A percentile compares a stretch with the other conserved stretches of the same genome.
Evolutionary conservation across 768 basidiomycete genomes (phyloP).

Genomic region (Gelatoporia subvermispora): DNA sequence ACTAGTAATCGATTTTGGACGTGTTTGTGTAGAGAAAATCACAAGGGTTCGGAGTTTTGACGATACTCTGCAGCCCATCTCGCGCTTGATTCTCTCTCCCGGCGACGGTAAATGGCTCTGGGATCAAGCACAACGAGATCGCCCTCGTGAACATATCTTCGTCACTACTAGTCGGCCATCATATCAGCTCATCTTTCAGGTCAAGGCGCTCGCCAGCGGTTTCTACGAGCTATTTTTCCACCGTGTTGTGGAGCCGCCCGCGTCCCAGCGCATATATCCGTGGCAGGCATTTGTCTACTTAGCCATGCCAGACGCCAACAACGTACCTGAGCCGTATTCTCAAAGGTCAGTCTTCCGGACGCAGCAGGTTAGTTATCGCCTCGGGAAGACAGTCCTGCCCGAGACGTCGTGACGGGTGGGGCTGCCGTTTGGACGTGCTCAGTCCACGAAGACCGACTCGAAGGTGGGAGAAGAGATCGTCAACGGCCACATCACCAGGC

Average conservation of each 20-base stretch:
- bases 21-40: too few species aligned
- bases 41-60: slow-evolving; percentile 29
- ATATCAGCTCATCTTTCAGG: slow-evolving; percentile 30
- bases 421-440: slow-evolving; percentile 47
- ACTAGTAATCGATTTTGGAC: slow-evolving; percentile 16
- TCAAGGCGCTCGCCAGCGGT: slow-evolving; percentile 59
- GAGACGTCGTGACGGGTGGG: slow-evolving; percentile 48
- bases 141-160: slow-evolving; percentile 45
- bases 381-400: slow-evolving; percentile 39
- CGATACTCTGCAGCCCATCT: slow-evolving; percentile 58
- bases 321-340: slow-evolving; percentile 38
- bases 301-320: slow-evolving; percentile 44
- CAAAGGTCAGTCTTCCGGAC: slow-evolving; percentile 47
- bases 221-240: slow-evolving; percentile 58
- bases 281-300: slow-evolving; percentile 60
- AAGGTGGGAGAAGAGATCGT: slow-evolving; percentile 29
- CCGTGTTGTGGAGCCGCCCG: slow-evolving; percentile 55
- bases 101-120: slow-evolving; percentile 55
- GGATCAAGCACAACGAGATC: slow-evolving; percentile 54
- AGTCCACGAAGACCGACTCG: slow-evolving; percentile 32
- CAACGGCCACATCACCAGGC: slow-evolving; percentile 28
- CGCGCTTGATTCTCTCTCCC: slow-evolving; percentile 48
- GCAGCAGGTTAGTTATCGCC: slow-evolving; percentile 34
- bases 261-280: slow-evolving; percentile 43
- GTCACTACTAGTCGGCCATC: neutral